Evolutionary conservation across 2,329 filamentous ascomycete species (phyloP), one percentile per base, ranked within the genome.

Genomic region (Phyllachora maydis): DNA sequence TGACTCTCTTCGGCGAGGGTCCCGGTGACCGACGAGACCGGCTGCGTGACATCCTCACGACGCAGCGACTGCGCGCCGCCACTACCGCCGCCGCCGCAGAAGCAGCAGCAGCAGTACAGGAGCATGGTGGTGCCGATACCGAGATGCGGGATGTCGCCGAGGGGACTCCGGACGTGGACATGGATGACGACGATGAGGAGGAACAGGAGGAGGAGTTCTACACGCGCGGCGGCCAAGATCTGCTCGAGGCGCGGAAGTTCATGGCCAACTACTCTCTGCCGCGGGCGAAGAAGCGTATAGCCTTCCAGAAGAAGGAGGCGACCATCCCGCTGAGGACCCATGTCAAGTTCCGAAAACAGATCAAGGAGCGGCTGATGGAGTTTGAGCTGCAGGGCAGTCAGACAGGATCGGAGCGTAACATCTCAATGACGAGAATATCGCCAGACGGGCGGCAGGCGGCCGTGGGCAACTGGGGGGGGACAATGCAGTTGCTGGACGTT

Each of bases 381-480:
- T 91, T 93, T 34, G 85, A 95, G 40, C 60, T 98, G 10, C 88
- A 88, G 42, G 90, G 81, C 11, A 90, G 79, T 41, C 88, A 98
- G 48, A 85, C 81, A 28, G 81, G 82, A 1, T 82, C 81, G 23
- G 83, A 95, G 34, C 63, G 88, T 18, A 78, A 91, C 11, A 68
- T 98, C 26, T 85, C 82, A 46, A 85, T 95, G 50, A 79, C 81
- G 22, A 68, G 88, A 27, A 83, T 98, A 49, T 72, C 85, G 6
- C 88, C 88, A 1, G 75, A 77, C 37, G 78, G 81, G 10, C 60
- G 85, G 42, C 59, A 75, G 7, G 63, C 95, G 17, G 88, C 85
- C 3, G 78, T 81, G 3, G 88, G 88, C 18, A 92, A 90, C 40
- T 95, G 83, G 81, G 77, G 72, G 24, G 88, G 88, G 24, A 74